A percentile compares a stretch with the other conserved stretches of the same genome.
These are phyloP conservation scores for Populus nigra DNA, from an alignment of 345 rosid genomes.

Conservation along the genomic window DNA sequence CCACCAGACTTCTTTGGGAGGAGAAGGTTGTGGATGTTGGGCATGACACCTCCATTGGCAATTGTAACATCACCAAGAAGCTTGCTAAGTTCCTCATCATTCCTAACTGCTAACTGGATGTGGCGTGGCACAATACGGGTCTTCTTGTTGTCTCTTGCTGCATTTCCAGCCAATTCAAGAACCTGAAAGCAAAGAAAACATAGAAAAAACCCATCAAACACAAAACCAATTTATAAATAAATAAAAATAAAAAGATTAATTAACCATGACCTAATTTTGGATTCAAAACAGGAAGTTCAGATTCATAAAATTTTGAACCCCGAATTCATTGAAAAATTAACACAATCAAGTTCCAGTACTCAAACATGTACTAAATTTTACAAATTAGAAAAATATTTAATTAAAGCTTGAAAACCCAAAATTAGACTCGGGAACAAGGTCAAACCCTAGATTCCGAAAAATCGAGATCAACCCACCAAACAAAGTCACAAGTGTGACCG, in stretches of 20 bases:
- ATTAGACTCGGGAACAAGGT: not conserved
- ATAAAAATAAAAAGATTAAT: not conserved
- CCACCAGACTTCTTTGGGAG: constrained; percentile 83
- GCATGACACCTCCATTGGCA: constrained; percentile 97
- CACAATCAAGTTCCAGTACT: not conserved
- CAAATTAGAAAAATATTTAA: not conserved
- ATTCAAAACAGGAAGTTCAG: not conserved
- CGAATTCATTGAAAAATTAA: not conserved
- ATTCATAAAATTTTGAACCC: too few relatives aligned
- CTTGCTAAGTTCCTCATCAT: constrained; percentile 95
- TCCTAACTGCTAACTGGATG: constrained; percentile 83
- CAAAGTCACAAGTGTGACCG: not conserved
- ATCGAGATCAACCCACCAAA: not conserved
- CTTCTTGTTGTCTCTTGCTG: constrained; percentile 90
- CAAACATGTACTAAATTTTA: not conserved
- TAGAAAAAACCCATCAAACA: not conserved
- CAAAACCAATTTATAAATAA: not conserved
- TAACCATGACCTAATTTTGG: not conserved
- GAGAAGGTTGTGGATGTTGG: constrained; percentile 91
- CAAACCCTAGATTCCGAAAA: not conserved
- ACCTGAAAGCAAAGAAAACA: constrained; percentile 36
- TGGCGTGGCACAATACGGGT: constrained; percentile 89
- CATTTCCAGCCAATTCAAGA: constrained; percentile 87
- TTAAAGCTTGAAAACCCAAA: not conserved
- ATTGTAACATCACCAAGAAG: constrained; percentile 91